Conservation (phyloP, 2,329 filamentous ascomycete genomes). For the Hypoxylon sp. region DNA sequence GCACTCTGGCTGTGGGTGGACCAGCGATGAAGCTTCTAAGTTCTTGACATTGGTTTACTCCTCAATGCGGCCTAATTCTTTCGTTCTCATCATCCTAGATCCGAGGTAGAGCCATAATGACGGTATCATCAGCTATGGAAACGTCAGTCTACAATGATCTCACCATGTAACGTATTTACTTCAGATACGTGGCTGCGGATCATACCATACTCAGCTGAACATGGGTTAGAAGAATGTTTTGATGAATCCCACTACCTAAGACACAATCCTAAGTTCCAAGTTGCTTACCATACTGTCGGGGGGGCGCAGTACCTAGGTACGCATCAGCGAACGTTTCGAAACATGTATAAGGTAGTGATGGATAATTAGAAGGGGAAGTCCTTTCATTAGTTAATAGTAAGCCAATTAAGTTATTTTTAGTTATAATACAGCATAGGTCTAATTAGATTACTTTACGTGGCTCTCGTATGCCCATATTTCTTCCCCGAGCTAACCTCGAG, state of each 20-base stretch:
- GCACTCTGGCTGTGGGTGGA: neutral
- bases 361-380: constrained; percentile 4
- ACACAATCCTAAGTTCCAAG: neutral
- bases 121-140: neutral
- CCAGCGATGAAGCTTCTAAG: neutral
- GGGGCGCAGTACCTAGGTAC: neutral
- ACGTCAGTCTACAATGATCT: neutral
- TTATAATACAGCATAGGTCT: neutral
- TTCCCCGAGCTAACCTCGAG: constrained; percentile 62
- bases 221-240: neutral
- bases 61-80: neutral
- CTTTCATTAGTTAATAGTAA: constrained; percentile 8
- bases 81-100: neutral
- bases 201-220: neutral
- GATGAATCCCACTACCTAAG: neutral
- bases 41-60: neutral
- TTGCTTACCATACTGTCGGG: neutral
- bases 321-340: neutral
- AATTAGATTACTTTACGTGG: constrained; percentile 32
- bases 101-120: neutral
- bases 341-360: constrained; percentile 1
- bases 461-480: constrained; percentile 24
- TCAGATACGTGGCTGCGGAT: constrained; percentile 5
- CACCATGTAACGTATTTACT: constrained; percentile 2
- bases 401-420: constrained; percentile 16